Evolutionary conservation across 495 filamentous ascomycete genomes (phyloP).

Genomic region (Hypoxylon crocopeplum): DNA sequence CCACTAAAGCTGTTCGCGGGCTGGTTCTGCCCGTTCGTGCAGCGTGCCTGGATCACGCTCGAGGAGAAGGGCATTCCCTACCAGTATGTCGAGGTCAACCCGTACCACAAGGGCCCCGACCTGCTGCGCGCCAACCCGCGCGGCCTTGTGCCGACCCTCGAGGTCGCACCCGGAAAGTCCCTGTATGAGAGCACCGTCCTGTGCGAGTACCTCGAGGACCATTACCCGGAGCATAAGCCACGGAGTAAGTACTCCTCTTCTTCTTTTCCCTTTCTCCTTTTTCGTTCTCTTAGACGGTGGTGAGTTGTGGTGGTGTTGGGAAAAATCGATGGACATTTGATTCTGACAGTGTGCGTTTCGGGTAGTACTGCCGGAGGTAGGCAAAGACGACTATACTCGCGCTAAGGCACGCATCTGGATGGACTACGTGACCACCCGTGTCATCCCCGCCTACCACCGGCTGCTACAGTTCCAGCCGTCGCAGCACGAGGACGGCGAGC

Average conservation of each 20-base stretch:
- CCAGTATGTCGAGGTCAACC: constrained; percentile 68
- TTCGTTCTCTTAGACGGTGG: too few species aligned
- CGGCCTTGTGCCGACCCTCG: constrained; percentile 66
- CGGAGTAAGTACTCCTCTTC: background rate
- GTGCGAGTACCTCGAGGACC: constrained; percentile 68
- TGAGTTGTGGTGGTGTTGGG: too few species aligned
- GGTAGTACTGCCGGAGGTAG: constrained; percentile 49
- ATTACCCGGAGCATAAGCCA: constrained; percentile 56
- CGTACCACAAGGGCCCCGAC: constrained; percentile 64
- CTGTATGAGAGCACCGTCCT: constrained; percentile 67
- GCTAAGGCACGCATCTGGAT: constrained; percentile 65
- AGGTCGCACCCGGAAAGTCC: constrained; percentile 56
- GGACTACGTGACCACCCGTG: constrained; percentile 64
- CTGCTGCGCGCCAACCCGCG: constrained; percentile 65
- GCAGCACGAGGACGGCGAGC: constrained; percentile 49
- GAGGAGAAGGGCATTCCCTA: constrained; percentile 70
- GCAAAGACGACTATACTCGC: constrained; percentile 56
- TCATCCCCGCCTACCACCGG: constrained; percentile 64
- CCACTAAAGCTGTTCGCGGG: constrained; percentile 68
- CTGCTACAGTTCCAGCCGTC: constrained; percentile 64
- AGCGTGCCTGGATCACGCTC: constrained; percentile 65
- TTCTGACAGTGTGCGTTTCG: too few species aligned
- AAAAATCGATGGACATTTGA: too few species aligned
- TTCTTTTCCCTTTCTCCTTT: background rate
- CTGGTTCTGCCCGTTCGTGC: constrained; percentile 67